phyloP scores from a whole-genome alignment of 441 rosid species.

The Euphorbia neoarborescens region DNA sequence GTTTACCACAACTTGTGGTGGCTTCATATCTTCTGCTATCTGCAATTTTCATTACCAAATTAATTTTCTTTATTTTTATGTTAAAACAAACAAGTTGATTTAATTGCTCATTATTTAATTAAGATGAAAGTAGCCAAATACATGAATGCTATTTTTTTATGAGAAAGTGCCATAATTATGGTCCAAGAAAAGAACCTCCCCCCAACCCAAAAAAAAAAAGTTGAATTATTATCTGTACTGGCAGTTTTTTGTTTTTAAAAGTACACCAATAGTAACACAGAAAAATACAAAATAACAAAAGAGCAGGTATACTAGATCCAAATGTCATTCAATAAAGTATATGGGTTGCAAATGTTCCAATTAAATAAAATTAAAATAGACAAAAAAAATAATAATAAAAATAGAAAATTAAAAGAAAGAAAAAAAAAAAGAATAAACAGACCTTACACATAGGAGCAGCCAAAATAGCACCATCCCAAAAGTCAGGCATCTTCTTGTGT shows the following conservation, averaged over 20 bases:
- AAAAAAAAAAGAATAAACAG: not conserved
- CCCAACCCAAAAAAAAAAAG: no score
- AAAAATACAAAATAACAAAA: not conserved
- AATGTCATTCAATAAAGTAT: not conserved
- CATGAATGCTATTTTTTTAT: not conserved
- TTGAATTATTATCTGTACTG: not conserved
- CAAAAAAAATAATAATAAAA: not conserved
- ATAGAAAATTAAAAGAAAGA: not conserved
- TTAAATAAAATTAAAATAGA: not conserved
- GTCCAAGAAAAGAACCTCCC: not conserved
- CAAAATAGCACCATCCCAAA: slow-evolving; percentile 77
- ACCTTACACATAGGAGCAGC: slow-evolving; percentile 98
- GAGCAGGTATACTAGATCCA: slow-evolving; percentile 5
- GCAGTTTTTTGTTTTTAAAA: not conserved
- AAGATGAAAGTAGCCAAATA: not conserved
- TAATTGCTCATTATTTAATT: not conserved
- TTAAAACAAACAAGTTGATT: not conserved
- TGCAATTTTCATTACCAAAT: slow-evolving; percentile 15
- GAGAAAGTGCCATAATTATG: not conserved
- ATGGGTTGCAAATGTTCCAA: not conserved
- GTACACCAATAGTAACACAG: not conserved
- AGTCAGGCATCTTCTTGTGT: slow-evolving; percentile 53
- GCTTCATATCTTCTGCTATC: slow-evolving; percentile 74
- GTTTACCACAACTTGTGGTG: slow-evolving; percentile 38
- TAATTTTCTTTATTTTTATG: not conserved